Evolutionary conservation across 306 rosid genomes (phyloP), one percentile per base, ranked within the genome.

Genomic region (Prunus armeniaca): DNA sequence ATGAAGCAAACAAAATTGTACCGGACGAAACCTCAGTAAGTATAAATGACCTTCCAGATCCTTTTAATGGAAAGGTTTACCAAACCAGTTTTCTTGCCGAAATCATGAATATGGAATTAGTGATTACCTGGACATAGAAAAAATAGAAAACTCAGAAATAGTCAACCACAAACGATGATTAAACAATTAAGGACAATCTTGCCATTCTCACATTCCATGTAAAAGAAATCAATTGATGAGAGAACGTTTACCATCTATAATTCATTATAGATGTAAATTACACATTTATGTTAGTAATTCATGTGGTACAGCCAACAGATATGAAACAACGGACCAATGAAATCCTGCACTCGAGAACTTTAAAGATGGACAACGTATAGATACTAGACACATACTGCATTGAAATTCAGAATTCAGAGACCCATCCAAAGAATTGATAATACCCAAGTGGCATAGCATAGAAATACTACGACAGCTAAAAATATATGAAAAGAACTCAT

Each of bases 1-100:
- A 82, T 87, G 91, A 91, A 84, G 77, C 55, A 81, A 81, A 90
- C 77, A 88, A 87, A 88, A 85, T 82, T 68, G 96, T 81, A 83
- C 85, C 65, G 88, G 90, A 85, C 79, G 82, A 90, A 87, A 85
- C 90, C 88, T 85, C 88, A 86, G 88, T 82, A 84, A 88, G 90
- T 84, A 88, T 84, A 87, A 82, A 88, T 84, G 91, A 84, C 80
- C 84, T 80, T 85, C 93, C 84, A 84, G 91, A 75, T 77, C 90
- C 89, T 82, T 87, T 85, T 78, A 84, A 87, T 75, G 86, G 83
- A 88, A 91, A 88, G 90, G 87, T 82, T 85, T 84, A 91, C 88
- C 89, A 87, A 78, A 88, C 89, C 91, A 88, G 79, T 75, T 85
- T 87, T 84, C 72, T 82, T 71, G 89, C 79, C 77, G 57, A 86